phyloP scores from a whole-genome alignment of 495 filamentous ascomycete species.

The Podospora didyma region DNA sequence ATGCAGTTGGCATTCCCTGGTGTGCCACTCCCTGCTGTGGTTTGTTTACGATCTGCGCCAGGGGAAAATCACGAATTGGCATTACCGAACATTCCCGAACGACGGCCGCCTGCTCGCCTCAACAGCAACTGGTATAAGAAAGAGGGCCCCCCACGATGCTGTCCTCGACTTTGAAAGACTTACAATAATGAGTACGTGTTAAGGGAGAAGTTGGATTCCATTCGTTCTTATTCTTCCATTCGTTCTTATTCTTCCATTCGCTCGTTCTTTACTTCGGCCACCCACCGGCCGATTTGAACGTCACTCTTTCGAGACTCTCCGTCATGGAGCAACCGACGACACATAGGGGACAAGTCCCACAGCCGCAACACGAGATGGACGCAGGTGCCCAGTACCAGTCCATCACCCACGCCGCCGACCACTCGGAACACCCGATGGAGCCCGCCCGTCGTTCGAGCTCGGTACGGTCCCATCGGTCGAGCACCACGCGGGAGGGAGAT shows the following conservation, averaged over 20 bases:
- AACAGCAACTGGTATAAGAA: slow-evolving; percentile 11
- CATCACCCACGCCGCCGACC: not conserved
- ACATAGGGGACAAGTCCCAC: too few relatives aligned
- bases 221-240: too few relatives aligned
- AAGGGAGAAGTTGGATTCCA: not conserved
- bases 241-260: too few relatives aligned
- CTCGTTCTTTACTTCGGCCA: too few relatives aligned
- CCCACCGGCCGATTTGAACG: too few relatives aligned
- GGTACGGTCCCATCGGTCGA: not conserved
- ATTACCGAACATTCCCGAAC: slow-evolving; percentile 15
- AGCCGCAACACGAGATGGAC: not conserved
- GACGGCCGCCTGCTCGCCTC: not conserved
- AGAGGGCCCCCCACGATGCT: not conserved
- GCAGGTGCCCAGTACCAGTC: not conserved
- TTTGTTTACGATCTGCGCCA: slow-evolving; percentile 10
- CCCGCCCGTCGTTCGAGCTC: not conserved
- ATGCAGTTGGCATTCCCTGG: not conserved
- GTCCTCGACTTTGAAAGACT: not conserved
- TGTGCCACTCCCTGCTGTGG: slow-evolving; percentile 6
- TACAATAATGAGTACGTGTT: not conserved
- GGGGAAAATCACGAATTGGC: not conserved
- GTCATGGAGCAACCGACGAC: too few relatives aligned
- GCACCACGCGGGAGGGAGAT: not conserved
- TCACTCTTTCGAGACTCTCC: too few relatives aligned
- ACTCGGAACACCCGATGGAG: not conserved